Conservation (phyloP, 176 grass and related monocot species). For the Eleusine indica region DNA sequence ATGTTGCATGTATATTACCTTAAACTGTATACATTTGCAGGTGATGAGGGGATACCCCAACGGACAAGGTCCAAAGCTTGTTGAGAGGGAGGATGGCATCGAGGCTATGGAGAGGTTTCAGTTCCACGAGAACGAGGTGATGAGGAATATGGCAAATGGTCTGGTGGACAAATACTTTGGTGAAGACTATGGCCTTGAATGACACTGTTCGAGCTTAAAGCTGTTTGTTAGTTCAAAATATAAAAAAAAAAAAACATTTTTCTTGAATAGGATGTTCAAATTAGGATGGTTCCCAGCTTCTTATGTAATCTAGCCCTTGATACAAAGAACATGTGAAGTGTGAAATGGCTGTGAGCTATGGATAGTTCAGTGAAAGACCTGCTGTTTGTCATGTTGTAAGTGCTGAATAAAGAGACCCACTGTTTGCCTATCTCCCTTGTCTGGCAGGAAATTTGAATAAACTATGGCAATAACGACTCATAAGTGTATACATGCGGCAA, state of each 20-base stretch:
- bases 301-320: slow-evolving; percentile 30
- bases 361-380: background rate
- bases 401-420: background rate
- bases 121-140: slow-evolving; percentile 91
- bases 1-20: background rate
- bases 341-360: background rate
- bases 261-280: background rate
- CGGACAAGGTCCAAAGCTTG: slow-evolving; percentile 72
- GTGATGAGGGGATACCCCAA: slow-evolving; percentile 89
- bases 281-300: background rate
- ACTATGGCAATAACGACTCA: background rate
- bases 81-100: slow-evolving; percentile 83
- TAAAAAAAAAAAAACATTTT: background rate
- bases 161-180: slow-evolving; percentile 92
- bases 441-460: background rate
- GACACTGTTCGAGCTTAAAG: slow-evolving; percentile 18
- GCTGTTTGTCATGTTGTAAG: background rate
- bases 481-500: background rate
- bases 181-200: slow-evolving; percentile 79
- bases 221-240: background rate
- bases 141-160: slow-evolving; percentile 93
- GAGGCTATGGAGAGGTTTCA: slow-evolving; percentile 97
- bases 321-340: slow-evolving; percentile 1
- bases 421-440: background rate
- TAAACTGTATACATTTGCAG: slow-evolving; percentile 43